Evolutionary conservation across 306 rosid species (phyloP).

Genomic region (Crotalaria pallida): DNA sequence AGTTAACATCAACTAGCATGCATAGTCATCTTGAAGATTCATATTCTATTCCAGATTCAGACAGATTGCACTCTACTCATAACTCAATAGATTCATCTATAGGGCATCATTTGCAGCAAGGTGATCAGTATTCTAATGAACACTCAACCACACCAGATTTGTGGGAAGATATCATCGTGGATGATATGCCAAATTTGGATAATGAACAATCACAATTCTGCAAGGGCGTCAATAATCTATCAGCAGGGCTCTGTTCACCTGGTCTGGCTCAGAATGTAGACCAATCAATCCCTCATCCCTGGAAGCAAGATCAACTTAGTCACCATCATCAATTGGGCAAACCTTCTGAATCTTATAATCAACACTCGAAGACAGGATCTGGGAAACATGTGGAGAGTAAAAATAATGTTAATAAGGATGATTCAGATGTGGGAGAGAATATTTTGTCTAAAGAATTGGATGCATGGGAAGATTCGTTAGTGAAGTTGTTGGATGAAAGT

Average conservation of each 20-base stretch:
- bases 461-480: constrained; percentile 42
- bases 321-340: constrained; percentile 20
- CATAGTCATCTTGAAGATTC: constrained; percentile 27
- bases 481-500: constrained; percentile 37
- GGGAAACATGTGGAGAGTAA: constrained; percentile 22
- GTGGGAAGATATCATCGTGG: constrained; percentile 40
- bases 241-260: constrained; percentile 21
- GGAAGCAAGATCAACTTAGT: constrained; percentile 31
- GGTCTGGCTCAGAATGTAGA: constrained; percentile 20
- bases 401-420: constrained; percentile 18
- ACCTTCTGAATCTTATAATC: constrained; percentile 10
- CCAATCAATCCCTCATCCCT: constrained; percentile 20
- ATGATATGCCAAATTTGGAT: constrained; percentile 26
- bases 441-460: constrained; percentile 48
- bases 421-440: constrained; percentile 42
- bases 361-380: constrained; percentile 12
- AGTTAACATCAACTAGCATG: constrained; percentile 26
- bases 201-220: constrained; percentile 8
- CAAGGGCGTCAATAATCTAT: constrained; percentile 9
- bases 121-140: constrained; percentile 19
- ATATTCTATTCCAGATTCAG: constrained; percentile 18
- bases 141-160: constrained; percentile 34
- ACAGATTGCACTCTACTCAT: not conserved
- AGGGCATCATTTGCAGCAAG: constrained; percentile 28
- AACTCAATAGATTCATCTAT: constrained; percentile 15